These are phyloP conservation scores for Persicaria tinctoria DNA, from an alignment of 148 eudicot genomes.

Conservation along the genomic window DNA sequence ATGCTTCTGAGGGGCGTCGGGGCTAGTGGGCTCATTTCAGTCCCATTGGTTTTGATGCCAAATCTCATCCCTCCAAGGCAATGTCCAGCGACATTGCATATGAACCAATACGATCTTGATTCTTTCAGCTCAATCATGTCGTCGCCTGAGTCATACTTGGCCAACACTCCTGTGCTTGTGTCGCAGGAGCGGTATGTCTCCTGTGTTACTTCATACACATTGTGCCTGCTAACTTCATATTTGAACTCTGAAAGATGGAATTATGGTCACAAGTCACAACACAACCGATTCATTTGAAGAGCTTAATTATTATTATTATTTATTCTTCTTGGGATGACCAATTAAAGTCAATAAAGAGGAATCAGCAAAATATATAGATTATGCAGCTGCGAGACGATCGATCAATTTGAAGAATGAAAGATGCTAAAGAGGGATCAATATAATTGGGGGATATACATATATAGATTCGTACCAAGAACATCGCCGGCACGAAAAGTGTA, in stretches of 20 bases:
- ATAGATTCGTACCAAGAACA: slow-evolving; percentile 29
- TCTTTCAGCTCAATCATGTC: slow-evolving; percentile 32
- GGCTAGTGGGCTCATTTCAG: no score
- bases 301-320: no score
- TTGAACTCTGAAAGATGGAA: slow-evolving; percentile 25
- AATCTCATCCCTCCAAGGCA: slow-evolving; percentile 38
- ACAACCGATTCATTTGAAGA: no score
- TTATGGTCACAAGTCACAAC: no score
- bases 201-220: slow-evolving; percentile 34
- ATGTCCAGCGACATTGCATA: slow-evolving; percentile 28
- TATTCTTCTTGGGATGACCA: no score
- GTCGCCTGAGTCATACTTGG: slow-evolving; percentile 29
- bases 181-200: slow-evolving; percentile 28
- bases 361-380: background rate
- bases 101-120: slow-evolving; percentile 37
- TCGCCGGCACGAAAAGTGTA: slow-evolving; percentile 34
- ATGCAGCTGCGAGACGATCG: background rate
- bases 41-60: background rate
- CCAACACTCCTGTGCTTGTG: slow-evolving; percentile 33
- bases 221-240: slow-evolving; percentile 24
- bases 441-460: background rate
- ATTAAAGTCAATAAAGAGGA: background rate
- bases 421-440: background rate
- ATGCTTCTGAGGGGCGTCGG: no score
- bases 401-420: background rate